Base-by-base conservation (phyloP, 352 stramenopile genomes). In the Globisporangium takayamanum region DNA sequence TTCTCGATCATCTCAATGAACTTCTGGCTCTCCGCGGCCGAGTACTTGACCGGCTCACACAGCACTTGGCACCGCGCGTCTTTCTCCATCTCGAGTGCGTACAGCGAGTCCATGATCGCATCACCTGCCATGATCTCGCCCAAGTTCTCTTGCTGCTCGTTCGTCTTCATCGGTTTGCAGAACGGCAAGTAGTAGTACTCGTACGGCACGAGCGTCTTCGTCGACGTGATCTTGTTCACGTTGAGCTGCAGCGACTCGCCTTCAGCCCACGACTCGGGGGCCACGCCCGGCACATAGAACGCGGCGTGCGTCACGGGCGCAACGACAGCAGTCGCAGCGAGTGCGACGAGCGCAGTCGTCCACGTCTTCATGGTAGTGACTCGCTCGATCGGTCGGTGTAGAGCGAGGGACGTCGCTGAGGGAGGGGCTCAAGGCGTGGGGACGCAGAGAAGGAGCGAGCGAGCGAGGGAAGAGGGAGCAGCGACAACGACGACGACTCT, bases 161-260 rank as follows among this genome's bases (percentile, higher is more conserved):
- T 80, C 25, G 88, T 96, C 59, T 73, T 59, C 59, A 78, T 73
- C 20, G 84, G 82, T 62, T 82, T 79, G 76, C 90, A 99, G 66
- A 86, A 97, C 55, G 95, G 96, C 28, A 99, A 76, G 70, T 98
- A 95, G 78, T 99, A 99, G 73, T 99, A 99, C 73, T 99, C 96
- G 73, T 98, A 99, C 48, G 96, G 97, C 58, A 99, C 83, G 59
- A 99, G 92, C 50, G 96, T 99, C 72, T 98, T 98, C 47, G 92
- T 97, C 41, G 89, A 98, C 60, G 97, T 98, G 63, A 99, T 97
- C 71, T 98, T 96, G 84, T 99, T 98, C 16, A 98, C 96, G 64
- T 98, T 98, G 48, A 98, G 89, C 41, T 79, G 76, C 41, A 99
- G 74, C 51, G 75, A 68, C 48, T 97, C 89, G 54, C 84, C 79